A percentile compares a stretch with the other conserved stretches of the same genome.
Evolutionary conservation across 495 filamentous ascomycete species (phyloP).

Genomic region (Staphylotrichum tortipilum): DNA sequence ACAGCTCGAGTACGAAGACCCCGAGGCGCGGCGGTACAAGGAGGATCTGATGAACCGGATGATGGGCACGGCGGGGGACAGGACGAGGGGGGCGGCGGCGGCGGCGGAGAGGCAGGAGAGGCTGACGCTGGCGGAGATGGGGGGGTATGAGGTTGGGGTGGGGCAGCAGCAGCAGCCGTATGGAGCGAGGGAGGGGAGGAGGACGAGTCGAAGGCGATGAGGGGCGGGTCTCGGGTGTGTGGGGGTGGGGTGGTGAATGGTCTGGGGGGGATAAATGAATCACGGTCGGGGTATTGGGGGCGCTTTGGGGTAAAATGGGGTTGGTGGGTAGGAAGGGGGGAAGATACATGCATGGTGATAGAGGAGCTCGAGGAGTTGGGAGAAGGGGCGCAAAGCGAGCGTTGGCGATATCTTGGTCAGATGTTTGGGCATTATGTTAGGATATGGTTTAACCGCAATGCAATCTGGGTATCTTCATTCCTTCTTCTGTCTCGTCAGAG

Average conservation of each 20-base stretch:
- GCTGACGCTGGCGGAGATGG: constrained; percentile 24
- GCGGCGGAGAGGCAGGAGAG: constrained; percentile 8
- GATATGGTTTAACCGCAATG: background rate
- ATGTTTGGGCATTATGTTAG: background rate
- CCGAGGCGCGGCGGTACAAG: constrained; percentile 25
- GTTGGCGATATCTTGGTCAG: background rate
- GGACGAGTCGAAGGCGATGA: constrained; percentile 3
- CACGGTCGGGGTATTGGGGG: no score
- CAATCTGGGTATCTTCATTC: background rate
- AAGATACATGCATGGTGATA: no score
- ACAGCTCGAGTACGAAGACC: constrained; percentile 42
- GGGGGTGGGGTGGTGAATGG: no score
- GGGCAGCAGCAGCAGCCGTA: background rate
- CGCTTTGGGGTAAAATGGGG: no score
- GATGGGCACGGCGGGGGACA: background rate
- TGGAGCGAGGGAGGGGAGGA: background rate
- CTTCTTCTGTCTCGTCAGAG: no score
- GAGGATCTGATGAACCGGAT: constrained; percentile 15
- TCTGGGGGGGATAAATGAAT: no score
- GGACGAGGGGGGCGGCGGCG: background rate
- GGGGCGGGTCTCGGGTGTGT: no score
- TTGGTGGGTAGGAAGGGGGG: no score
- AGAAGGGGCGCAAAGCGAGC: background rate
- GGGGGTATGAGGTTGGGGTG: constrained; percentile 2
- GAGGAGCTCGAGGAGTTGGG: background rate